These are phyloP conservation scores for Triticum aestivum DNA, from an alignment of 176 grass and related monocot species.

Conservation along the genomic window DNA sequence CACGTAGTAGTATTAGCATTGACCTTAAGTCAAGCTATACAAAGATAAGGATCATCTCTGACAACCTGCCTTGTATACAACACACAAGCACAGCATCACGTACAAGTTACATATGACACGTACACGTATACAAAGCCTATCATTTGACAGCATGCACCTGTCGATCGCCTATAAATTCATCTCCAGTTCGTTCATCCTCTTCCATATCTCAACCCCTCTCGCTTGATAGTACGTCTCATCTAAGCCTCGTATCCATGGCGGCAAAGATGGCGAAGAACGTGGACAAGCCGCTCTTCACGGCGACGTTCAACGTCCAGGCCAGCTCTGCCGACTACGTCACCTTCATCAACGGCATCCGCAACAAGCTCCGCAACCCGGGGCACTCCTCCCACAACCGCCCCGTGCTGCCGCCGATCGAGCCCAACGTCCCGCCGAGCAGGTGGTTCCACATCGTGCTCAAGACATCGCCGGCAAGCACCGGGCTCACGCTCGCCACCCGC, in stretches of 20 bases:
- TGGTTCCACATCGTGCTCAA: conserved; percentile 34
- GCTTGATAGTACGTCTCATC: not conserved
- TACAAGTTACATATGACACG: no score
- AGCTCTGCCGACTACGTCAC: conserved; percentile 1
- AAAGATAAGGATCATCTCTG: no score
- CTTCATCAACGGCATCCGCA: conserved; percentile 19
- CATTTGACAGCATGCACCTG: not conserved
- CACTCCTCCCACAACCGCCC: conserved; percentile 32
- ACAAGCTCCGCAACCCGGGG: not conserved
- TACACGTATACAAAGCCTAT: no score
- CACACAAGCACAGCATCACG: no score
- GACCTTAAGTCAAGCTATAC: no score
- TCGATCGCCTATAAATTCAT: not conserved
- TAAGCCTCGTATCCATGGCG: not conserved
- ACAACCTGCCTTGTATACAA: no score
- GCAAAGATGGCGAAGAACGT: not conserved
- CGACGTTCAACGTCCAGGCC: conserved; percentile 4
- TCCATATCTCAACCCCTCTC: not conserved
- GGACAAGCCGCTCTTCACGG: conserved; percentile 15
- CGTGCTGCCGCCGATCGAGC: conserved; percentile 18
- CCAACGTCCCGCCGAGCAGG: not conserved
- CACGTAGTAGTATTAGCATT: no score
- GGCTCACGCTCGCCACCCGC: conserved; percentile 11
- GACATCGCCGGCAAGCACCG: not conserved
- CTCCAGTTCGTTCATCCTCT: not conserved